Base-by-base conservation (phyloP, 192 early-diverging fungal species). In the Backusella tuberculispora region DNA sequence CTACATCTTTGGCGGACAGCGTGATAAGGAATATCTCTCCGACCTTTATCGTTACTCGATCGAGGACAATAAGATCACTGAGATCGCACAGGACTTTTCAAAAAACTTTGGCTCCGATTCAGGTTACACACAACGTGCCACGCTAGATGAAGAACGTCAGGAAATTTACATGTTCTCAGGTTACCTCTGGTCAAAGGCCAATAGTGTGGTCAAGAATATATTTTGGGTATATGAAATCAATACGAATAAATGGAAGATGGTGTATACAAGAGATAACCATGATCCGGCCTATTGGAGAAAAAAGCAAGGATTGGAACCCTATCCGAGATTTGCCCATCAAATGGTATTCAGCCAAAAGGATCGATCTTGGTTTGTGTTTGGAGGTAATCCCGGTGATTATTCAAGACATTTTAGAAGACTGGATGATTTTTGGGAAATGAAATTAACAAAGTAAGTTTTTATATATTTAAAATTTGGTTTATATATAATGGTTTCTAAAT, bases 1-100 rank as follows among this genome's bases (percentile, higher is more conserved):
- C 4, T 96, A 95, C 76, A 94, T 99, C 50, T 90, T 99, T 72
- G 95, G 95, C n/a, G 95, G 95, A 42, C 93, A 96, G 78, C 88
- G 95, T 26, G 88, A 93, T 75, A 94, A 94, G 63, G 87, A 94
- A 60, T 90, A 88, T 71, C 84, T 95, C 1, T 85, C 89, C 56
- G 95, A 98, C 67, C 89, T 99, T 66, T 92, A 92, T 48, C 85
- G 92, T 5, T 98, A 95, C 78, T 89, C 95, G 46, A 91, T 98
- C 80, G 92, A 89, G 42, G 86, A 87, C 1, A 90, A 96, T 83
- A 86, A 83, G 4, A 88, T 98, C 48, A 89, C 85, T 63, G 95
- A 96, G 72, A 85, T 93, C 15, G 81, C 90, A 21, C 85, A 89
- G 24, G 93, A 95, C 65, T 94, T 92, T 73, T 85, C 86, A 44